These are phyloP conservation scores for Sabuloglossum arenarium DNA, from an alignment of 495 filamentous ascomycete genomes.

Conservation along the genomic window DNA sequence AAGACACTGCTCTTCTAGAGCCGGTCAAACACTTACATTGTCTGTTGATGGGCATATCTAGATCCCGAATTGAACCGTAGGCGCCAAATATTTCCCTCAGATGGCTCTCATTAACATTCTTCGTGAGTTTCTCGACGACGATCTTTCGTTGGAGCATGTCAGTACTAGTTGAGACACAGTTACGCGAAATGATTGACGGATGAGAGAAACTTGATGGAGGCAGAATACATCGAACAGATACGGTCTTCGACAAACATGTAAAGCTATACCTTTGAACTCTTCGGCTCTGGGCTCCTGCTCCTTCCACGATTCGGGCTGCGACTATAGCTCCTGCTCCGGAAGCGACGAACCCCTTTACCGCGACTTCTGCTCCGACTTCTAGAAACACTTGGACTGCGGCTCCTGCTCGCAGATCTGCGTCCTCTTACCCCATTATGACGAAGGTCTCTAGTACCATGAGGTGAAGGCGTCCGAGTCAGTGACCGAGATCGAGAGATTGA, in stretches of 20 bases:
- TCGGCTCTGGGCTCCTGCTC: constrained; percentile 17
- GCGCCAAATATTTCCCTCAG: constrained; percentile 78
- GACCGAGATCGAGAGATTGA: constrained; percentile 19
- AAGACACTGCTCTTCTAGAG: background rate
- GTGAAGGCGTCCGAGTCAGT: constrained; percentile 18
- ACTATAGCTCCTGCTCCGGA: constrained; percentile 25
- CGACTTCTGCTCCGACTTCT: constrained; percentile 22
- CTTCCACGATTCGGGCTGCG: constrained; percentile 23
- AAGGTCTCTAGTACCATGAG: constrained; percentile 7
- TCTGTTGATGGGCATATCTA: constrained; percentile 78
- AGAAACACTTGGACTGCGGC: constrained; percentile 24
- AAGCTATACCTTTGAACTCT: constrained; percentile 35
- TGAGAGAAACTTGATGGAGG: constrained; percentile 4
- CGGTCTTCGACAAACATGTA: background rate
- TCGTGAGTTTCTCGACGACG: constrained; percentile 88
- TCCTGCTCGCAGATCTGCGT: constrained; percentile 17
- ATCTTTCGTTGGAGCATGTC: constrained; percentile 34
- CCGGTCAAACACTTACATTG: constrained; percentile 36
- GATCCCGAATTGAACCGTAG: constrained; percentile 66
- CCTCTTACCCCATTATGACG: constrained; percentile 18
- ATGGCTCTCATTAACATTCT: constrained; percentile 79
- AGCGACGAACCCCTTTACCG: constrained; percentile 15
- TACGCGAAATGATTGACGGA: background rate
- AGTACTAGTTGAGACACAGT: background rate
- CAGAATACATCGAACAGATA: background rate